Evolutionary conservation across 139 green algal species (phyloP), one percentile per base, ranked within the genome.

Genomic region (Picochlorum sp.): DNA sequence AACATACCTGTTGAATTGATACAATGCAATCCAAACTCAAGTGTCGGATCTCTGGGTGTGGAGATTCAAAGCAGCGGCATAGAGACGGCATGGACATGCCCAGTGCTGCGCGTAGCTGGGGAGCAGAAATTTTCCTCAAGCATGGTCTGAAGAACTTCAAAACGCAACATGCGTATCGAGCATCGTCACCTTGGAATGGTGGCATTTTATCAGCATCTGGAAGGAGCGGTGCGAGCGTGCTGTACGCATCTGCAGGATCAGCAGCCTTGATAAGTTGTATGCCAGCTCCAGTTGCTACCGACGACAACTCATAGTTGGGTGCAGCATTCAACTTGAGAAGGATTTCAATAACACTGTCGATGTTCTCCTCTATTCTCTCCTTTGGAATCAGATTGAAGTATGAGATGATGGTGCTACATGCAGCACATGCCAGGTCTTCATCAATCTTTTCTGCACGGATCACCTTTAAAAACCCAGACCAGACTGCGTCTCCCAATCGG

Each of bases 21-120:
- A 87, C 77, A 7, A 87, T 66, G 55, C 66, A 82, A 65, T 87
- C 75, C 23, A 81, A 63, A 3, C 72, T 70, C 2, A 76, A 75
- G 52, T 88, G 87, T 57, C 84, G 74, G 50, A 91, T 77, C 51
- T 91, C 83, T 9, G 83, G 70, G 3, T 65, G 56, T 5, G 70
- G 57, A 37, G 77, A 79, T 18, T 62, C 28, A 65, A 85, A 88
- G 11, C 80, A 65, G 5, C 71, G 55, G 61, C 85, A 81, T 15
- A 89, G 69, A 26, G 72, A 65, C 15, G 83, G 84, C 70, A 87
- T 54, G 63, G 87, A 64, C 50, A 57, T 52, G 3, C 57, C 51
- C 44, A 76, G 57, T 23, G 69, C 65, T n/a, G 57, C 24, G 10
- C 38, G 31, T 28, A 65, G 34, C 52, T 81, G 67, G 44, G 60